Conservation (phyloP, 306 rosid genomes). For the Cucumis sativus region Cucumber_9930_V3 NC_026658.2:44501-45000, state of each 20-base stretch:
- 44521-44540: constrained; percentile 21
- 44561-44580: constrained; percentile 16
- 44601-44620: constrained; percentile 24
- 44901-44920: neutral
- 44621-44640: constrained; percentile 28
- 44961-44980: neutral
- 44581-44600: constrained; percentile 15
- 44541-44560: constrained; percentile 18
- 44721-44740: constrained; percentile 24
- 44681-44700: constrained; percentile 23
- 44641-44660: constrained; percentile 16
- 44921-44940: neutral
- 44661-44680: constrained; percentile 19
- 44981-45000: neutral
- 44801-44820: neutral
- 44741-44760: constrained; percentile 17
- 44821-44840: neutral
- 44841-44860: neutral
- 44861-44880: neutral
- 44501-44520: constrained; percentile 34
- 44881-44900: neutral
- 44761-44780: constrained; percentile 16
- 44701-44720: constrained; percentile 21
- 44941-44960: neutral
- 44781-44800: constrained; percentile 13